Evolutionary conservation across 768 basidiomycete species (phyloP), one percentile per base, ranked within the genome.

Genomic region (Chalciporus sphaerocephalus): DNA sequence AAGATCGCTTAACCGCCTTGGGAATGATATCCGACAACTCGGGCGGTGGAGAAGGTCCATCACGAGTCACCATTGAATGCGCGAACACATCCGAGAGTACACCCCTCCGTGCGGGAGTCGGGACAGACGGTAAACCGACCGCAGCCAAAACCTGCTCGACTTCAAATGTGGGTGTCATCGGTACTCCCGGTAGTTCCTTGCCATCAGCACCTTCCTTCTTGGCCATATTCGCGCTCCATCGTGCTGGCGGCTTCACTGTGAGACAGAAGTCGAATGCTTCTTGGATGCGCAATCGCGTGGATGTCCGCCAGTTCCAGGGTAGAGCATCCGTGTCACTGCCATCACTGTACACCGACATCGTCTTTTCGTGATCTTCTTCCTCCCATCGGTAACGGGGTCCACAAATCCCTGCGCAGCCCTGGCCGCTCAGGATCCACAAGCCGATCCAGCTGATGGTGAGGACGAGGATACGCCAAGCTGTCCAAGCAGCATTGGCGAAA

Each of bases 351-450:
- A 72, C 55, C 4, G 79, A 74, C 33, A 71, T 60, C 3, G 70
- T 70, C 69, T 84, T 85, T 58, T 85, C 83, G 13, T 70, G 73
- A 21, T 81, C 80, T 40, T 85, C 79, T 68, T 92, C 90, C 59
- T 92, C 89, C 90, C 87, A 90, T 51, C 84, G 75, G 56, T 82
- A 80, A 12, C 87, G 80, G 9, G 90, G 90, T 35, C 90, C 90
- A 62, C 87, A 89, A 13, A 92, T 61, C n/a, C 90, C 88, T 39
- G 80, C 89, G 38, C 85, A 86, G 46, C 79, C 79, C 47, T 87
- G 77, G 35, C 82, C 86, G 38, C 85, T 87, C 54, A 87, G 67
- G 42, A 85, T 58, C 88, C 89, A 92, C 15, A 94, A 74, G 38
- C 84, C 85, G 40, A 87, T 61, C 79, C 85, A 86, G 64, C 87